Evolutionary conservation across 495 filamentous ascomycete species (phyloP).

Genomic region (Cercophora sp.): DNA sequence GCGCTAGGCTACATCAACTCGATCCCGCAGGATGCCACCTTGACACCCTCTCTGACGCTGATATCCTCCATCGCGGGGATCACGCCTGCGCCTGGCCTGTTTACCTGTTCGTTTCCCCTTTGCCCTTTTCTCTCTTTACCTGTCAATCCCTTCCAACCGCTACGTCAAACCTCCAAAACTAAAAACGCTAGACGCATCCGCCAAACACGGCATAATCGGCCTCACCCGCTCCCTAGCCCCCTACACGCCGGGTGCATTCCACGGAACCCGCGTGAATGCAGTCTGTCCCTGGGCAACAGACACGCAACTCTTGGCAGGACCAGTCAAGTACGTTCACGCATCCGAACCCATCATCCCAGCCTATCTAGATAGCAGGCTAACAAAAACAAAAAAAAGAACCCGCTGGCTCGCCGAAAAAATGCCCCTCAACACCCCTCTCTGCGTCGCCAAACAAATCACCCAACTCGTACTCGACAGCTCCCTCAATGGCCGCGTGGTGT

Average conservation of each 20-base stretch:
- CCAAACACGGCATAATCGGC: conserved; percentile 49
- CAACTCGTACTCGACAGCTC: conserved; percentile 35
- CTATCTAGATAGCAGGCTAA: no score
- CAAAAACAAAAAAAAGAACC: conserved; percentile 36
- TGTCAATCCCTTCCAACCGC: neutral
- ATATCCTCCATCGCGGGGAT: conserved; percentile 24
- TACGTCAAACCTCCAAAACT: neutral
- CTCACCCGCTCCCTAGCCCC: conserved; percentile 38
- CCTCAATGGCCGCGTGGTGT: conserved; percentile 45
- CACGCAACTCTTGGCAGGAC: conserved; percentile 36
- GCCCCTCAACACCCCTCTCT: conserved; percentile 41
- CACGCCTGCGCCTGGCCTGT: conserved; percentile 22
- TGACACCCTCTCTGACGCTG: conserved; percentile 14
- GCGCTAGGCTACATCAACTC: conserved; percentile 21
- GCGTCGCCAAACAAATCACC: conserved; percentile 43
- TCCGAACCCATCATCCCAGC: no score
- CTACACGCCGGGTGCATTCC: conserved; percentile 30
- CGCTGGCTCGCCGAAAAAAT: conserved; percentile 43
- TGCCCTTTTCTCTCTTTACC: neutral
- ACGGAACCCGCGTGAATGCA: conserved; percentile 47
- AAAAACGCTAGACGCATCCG: conserved; percentile 31
- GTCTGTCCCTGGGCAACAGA: conserved; percentile 49
- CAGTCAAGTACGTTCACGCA: no score
- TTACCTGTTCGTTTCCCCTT: conserved; percentile 27
- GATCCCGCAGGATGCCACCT: neutral